Evolutionary conservation across 352 stramenopile genomes (phyloP).

Genomic region (Pythium aristosporum): DNA sequence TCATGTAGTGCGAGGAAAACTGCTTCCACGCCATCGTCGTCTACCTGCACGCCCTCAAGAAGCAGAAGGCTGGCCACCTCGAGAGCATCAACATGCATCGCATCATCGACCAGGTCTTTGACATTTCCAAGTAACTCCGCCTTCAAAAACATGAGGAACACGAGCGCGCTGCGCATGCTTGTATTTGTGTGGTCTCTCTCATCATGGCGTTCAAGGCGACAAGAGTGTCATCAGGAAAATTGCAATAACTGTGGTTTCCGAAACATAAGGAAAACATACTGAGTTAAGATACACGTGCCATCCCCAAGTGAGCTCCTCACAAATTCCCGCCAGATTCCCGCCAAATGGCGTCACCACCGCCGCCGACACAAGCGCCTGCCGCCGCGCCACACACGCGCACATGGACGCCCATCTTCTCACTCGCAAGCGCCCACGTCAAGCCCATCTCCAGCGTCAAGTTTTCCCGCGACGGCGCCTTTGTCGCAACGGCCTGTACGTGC

Average conservation of each 20-base stretch:
- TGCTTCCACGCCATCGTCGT: conserved; percentile 83
- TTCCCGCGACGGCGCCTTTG: conserved; percentile 41
- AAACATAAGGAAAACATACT: conserved; percentile 6
- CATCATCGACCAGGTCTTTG: conserved; percentile 84
- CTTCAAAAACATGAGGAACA: not conserved
- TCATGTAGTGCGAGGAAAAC: conserved; percentile 74
- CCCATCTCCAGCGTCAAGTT: conserved; percentile 80
- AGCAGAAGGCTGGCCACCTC: conserved; percentile 84
- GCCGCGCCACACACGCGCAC: not conserved
- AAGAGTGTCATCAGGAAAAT: not conserved
- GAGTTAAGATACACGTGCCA: not conserved
- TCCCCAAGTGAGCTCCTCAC: not conserved
- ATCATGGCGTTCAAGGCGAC: no score
- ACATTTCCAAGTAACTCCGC: conserved; percentile 69
- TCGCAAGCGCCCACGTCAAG: conserved; percentile 45
- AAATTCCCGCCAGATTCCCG: not conserved
- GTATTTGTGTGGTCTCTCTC: not conserved
- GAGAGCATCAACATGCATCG: conserved; percentile 87
- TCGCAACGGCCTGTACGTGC: conserved; percentile 59
- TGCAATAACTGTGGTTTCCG: not conserved
- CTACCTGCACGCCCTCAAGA: conserved; percentile 82
- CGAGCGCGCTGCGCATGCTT: not conserved
- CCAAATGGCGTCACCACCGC: not conserved
- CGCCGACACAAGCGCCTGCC: not conserved
- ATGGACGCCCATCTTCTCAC: not conserved